phyloP scores from a whole-genome alignment of 768 basidiomycete species.

The Tricholomella constricta region DNA sequence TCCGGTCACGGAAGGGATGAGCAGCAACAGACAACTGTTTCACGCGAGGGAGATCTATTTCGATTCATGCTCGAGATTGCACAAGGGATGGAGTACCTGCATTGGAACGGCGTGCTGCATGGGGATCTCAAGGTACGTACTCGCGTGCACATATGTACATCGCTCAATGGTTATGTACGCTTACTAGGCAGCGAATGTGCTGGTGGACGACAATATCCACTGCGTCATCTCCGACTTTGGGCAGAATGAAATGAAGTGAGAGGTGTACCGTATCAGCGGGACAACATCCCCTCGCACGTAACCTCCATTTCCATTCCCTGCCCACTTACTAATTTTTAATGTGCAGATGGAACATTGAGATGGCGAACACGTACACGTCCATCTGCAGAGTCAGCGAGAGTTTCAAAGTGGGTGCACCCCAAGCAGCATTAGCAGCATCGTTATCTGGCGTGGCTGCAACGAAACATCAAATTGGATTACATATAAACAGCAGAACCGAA shows the following conservation, averaged over 20 bases:
- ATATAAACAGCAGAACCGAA: too few relatives aligned
- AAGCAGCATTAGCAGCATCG: too few relatives aligned
- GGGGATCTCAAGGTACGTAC: conserved; percentile 74
- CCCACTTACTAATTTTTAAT: background rate
- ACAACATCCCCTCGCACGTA: conserved; percentile 47
- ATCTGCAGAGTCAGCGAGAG: too few relatives aligned
- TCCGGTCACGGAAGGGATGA: background rate
- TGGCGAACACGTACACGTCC: too few relatives aligned
- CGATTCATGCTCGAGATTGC: conserved; percentile 74
- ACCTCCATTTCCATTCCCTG: background rate
- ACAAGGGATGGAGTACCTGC: conserved; percentile 81
- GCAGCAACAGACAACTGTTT: conserved; percentile 4
- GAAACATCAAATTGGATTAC: too few relatives aligned
- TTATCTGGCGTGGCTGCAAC: too few relatives aligned
- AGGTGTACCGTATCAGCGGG: conserved; percentile 64
- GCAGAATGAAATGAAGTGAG: conserved; percentile 76
- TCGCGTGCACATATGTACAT: background rate
- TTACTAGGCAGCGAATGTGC: conserved; percentile 66
- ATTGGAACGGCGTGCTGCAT: conserved; percentile 67
- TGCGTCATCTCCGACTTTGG: conserved; percentile 86
- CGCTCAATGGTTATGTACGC: background rate
- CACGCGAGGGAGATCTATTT: conserved; percentile 47
- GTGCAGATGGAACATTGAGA: conserved; percentile 59
- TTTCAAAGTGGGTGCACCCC: too few relatives aligned
- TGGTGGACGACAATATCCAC: conserved; percentile 64